Evolutionary conservation across 2,329 filamentous ascomycete genomes (phyloP), one percentile per base, ranked within the genome.

Genomic region (Pyrenophora seminiperda): DNA sequence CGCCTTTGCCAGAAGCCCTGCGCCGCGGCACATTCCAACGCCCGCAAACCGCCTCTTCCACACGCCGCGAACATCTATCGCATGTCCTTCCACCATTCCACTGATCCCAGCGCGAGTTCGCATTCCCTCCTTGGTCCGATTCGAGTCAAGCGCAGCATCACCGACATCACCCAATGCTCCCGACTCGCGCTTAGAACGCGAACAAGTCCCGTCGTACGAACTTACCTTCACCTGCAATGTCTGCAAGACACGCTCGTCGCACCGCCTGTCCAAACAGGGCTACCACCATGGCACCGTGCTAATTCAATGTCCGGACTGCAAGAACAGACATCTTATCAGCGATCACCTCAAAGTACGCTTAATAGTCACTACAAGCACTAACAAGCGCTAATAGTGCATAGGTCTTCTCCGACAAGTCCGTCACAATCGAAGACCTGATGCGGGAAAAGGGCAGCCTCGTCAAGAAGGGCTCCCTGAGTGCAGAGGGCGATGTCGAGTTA

Each of bases 211-310:
- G 1, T 84, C 89, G 49, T 99, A 97, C 76, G 82, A 91, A 62
- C 81, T 99, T 58, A 89, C 86, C 41, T 97, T 99, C 73, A 99
- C 94, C 61, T 99, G 94, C 81, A 86, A 89, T 51, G 90, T 90
- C 24, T 99, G 94, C 76, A 79, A 81, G 37, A 77, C 83, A 29
- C 87, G 92, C 50, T 95, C 90, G n/a, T 82, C 85, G 10, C 95
- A 99, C 76, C 83, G 83, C 41, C 80, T 99, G 63, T 91, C 90
- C 22, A 97, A 97, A 74, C 94, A 97, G 70, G 94, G 91, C 24
- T 99, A 99, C 71, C 92, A 97, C 74, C 81, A 87, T 56, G 94
- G 94, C 29, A 93, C 91, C 1, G 88, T 94, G 4, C 79, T 99
- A 49, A 92, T 97, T 58, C 87, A 88, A 27, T 99, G 94, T 70